Percentiles rank a stretch among this genome's conserved stretches.
phyloP scores from a whole-genome alignment of 148 eudicot species.

The Silene conica region DNA sequence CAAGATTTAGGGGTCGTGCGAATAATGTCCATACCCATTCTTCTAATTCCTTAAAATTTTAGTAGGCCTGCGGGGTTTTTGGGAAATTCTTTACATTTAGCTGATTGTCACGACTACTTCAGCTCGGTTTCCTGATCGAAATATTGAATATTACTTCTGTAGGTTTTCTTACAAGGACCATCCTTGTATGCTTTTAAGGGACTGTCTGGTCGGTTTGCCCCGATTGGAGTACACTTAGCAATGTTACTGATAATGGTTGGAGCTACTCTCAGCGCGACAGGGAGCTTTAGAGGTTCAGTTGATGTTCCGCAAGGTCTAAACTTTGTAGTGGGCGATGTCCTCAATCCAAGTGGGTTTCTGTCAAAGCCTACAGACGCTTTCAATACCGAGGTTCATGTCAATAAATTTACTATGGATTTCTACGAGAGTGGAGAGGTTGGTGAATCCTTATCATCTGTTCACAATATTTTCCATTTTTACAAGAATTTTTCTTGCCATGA shows the following conservation, averaged over 20 bases:
- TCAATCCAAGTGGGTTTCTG: slow-evolving; percentile 78
- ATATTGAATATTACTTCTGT: slow-evolving; percentile 15
- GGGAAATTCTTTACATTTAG: background rate
- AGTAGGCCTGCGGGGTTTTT: background rate
- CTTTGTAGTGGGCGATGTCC: slow-evolving; percentile 84
- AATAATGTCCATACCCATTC: background rate
- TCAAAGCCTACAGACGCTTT: slow-evolving; percentile 75
- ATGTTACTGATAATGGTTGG: slow-evolving; percentile 87
- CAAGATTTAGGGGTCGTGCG: too few relatives aligned
- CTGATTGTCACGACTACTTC: background rate
- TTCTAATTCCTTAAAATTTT: background rate
- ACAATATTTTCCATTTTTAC: background rate
- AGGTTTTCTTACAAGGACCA: slow-evolving; percentile 93
- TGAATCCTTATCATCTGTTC: slow-evolving; percentile 19
- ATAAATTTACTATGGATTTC: slow-evolving; percentile 87
- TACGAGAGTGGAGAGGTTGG: slow-evolving; percentile 94
- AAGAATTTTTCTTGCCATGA: background rate
- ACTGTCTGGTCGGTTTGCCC: slow-evolving; percentile 87
- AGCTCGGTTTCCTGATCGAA: background rate
- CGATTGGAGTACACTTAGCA: slow-evolving; percentile 93
- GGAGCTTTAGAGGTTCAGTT: slow-evolving; percentile 90
- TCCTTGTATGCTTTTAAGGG: slow-evolving; percentile 92
- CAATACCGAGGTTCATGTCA: slow-evolving; percentile 86
- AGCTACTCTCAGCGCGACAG: slow-evolving; percentile 89
- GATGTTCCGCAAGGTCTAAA: slow-evolving; percentile 92